Evolutionary conservation across 768 basidiomycete species (phyloP), one percentile per base, ranked within the genome.

Genomic region (Leccinum barrowsii): DNA sequence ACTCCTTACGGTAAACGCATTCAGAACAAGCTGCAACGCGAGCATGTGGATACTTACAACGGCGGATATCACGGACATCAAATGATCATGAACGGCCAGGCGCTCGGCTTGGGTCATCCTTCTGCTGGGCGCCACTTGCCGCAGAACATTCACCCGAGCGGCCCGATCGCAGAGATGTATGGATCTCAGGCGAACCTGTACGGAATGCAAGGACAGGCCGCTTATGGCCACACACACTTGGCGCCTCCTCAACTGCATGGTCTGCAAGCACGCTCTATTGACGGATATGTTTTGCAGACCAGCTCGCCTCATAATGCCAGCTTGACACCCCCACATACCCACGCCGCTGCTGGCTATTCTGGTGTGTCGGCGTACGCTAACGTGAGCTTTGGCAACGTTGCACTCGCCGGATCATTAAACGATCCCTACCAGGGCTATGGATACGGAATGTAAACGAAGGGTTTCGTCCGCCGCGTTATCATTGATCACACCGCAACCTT

Each of bases 1-100:
- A 99, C 97, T 10, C 97, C 97, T 7, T 99, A 99, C 67, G 97
- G 97, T 65, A 99, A 99, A 79, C 88, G 97, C 47, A 99, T 99
- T 68, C 96, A 98, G 75, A 95, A 94, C 79, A 98, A 98, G 77
- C 79, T 98, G 55, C 95, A 97, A 75, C 92, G 96, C 58, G 94
- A 96, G 76, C 90, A 92, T 66, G 81, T 89, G 75, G 90, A 90
- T 64, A 80, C 77, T 56, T 87, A 80, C 60, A 79, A 80, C 50
- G 70, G 73, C 40, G 79, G 80, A 56, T 85, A 85, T 69, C 80
- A 83, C 58, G 80, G 79, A 68, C 85, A 83, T 65, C 84, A 85
- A 65, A 76, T 89, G 62, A 76, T 82, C 22, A 76, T 87, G 50
- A 78, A 76, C 62, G 83, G 78, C 67, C 84, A 84, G 70, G 80